A percentile compares a stretch with the other conserved stretches of the same genome.
Evolutionary conservation across 2,329 filamentous ascomycete genomes (phyloP).

Genomic region (Tolypocladium album): DNA sequence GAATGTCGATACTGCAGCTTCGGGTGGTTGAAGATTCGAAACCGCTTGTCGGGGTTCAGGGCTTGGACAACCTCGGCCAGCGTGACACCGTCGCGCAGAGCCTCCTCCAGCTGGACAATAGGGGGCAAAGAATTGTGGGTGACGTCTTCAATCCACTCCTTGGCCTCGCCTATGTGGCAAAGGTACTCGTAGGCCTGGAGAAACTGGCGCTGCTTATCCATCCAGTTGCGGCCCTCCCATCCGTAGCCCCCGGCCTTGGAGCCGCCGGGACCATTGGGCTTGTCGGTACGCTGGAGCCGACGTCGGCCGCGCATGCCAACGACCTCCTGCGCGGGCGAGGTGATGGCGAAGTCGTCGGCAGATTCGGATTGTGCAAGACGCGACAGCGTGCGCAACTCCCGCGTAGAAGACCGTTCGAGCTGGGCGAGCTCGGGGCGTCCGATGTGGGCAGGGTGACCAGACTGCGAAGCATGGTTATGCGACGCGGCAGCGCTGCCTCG

Average conservation of each 20-base stretch:
- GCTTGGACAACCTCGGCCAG: slow-evolving; percentile 89
- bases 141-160: slow-evolving; percentile 95
- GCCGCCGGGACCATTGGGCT: slow-evolving; percentile 33
- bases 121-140: slow-evolving; percentile 78
- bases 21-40: slow-evolving; percentile 75
- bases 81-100: slow-evolving; percentile 83
- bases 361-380: slow-evolving; percentile 66
- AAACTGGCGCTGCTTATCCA: slow-evolving; percentile 97
- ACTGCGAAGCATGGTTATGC: slow-evolving; percentile 19
- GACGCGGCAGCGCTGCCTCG: slow-evolving; percentile 20
- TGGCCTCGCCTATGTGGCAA: slow-evolving; percentile 96
- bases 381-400: slow-evolving; percentile 79
- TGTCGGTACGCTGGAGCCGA: slow-evolving; percentile 63
- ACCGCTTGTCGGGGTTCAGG: slow-evolving; percentile 63
- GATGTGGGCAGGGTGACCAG: slow-evolving; percentile 31
- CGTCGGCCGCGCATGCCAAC: slow-evolving; percentile 77
- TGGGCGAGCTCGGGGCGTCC: slow-evolving; percentile 65
- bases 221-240: slow-evolving; percentile 87
- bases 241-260: slow-evolving; percentile 45
- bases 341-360: slow-evolving; percentile 72
- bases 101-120: slow-evolving; percentile 89
- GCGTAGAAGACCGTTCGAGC: slow-evolving; percentile 79
- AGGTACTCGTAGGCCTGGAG: slow-evolving; percentile 96
- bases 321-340: slow-evolving; percentile 71
- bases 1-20: slow-evolving; percentile 91